Conservation (phyloP, 2,329 filamentous ascomycete genomes). For the Neonectria faginata region DNA sequence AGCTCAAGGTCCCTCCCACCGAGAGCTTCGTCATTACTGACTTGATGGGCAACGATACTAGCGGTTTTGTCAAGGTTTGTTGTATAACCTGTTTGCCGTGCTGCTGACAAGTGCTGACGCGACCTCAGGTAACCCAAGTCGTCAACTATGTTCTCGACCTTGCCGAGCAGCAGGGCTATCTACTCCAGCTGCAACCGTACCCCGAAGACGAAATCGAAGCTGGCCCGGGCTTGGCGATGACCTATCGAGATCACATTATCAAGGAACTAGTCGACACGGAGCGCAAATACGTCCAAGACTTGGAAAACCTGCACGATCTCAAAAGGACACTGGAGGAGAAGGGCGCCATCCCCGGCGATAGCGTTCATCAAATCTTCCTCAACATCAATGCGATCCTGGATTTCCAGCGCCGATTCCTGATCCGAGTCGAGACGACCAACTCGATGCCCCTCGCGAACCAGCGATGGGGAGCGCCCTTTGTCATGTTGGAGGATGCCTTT, state of each 20-base stretch:
- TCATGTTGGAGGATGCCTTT: conserved; percentile 86
- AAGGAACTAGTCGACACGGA: conserved; percentile 94
- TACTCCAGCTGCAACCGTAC: conserved; percentile 71
- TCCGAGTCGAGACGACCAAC: conserved; percentile 95
- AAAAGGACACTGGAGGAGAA: conserved; percentile 92
- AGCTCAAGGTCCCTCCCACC: conserved; percentile 80
- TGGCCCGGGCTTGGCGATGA: conserved; percentile 73
- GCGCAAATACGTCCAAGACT: conserved; percentile 96
- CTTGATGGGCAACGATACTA: conserved; percentile 93
- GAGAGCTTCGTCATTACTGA: conserved; percentile 95
- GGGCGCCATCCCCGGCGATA: conserved; percentile 87
- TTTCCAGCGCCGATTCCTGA: conserved; percentile 94
- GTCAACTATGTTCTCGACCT: conserved; percentile 93
- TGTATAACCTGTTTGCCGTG: not conserved
- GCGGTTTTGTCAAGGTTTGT: conserved; percentile 91
- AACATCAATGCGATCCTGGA: conserved; percentile 96
- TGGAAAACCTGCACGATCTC: conserved; percentile 92
- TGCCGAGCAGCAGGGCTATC: conserved; percentile 80
- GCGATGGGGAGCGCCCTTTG: conserved; percentile 95
- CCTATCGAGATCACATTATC: conserved; percentile 86
- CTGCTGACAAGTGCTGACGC: conserved; percentile 9
- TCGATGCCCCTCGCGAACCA: conserved; percentile 80
- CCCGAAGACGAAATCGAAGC: conserved; percentile 64
- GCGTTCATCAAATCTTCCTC: conserved; percentile 93
- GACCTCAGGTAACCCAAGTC: conserved; percentile 78